Evolutionary conservation across 2,329 filamentous ascomycete species (phyloP).

Genomic region (Fusarium albidum): DNA sequence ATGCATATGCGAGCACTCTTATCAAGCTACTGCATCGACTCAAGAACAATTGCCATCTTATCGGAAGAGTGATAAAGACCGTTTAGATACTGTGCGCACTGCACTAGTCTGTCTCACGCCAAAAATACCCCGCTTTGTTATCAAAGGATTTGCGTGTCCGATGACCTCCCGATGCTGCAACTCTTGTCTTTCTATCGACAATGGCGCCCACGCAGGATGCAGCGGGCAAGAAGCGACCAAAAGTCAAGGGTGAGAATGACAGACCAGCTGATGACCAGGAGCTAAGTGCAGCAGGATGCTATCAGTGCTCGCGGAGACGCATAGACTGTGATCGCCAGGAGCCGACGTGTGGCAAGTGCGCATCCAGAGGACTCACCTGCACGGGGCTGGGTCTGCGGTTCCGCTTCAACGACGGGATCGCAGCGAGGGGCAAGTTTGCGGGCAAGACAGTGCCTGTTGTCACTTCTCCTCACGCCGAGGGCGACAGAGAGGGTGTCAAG

Average conservation of each 20-base stretch:
- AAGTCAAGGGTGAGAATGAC: slow-evolving; percentile 21
- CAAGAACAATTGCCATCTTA: too few relatives aligned
- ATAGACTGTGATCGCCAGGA: slow-evolving; percentile 37
- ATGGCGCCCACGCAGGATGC: slow-evolving; percentile 14
- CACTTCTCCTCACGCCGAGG: not conserved
- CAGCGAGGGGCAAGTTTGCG: slow-evolving; percentile 31
- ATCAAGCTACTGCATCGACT: too few relatives aligned
- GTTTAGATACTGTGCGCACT: too few relatives aligned
- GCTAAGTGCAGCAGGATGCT: slow-evolving; percentile 20
- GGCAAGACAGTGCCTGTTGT: slow-evolving; percentile 27
- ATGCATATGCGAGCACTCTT: too few relatives aligned
- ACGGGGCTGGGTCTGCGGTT: slow-evolving; percentile 33
- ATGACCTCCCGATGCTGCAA: not conserved
- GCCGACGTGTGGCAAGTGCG: slow-evolving; percentile 33
- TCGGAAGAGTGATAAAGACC: too few relatives aligned
- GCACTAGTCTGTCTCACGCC: too few relatives aligned
- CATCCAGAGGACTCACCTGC: slow-evolving; percentile 29
- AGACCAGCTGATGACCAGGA: too few relatives aligned
- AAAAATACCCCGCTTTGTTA: slow-evolving; percentile 7
- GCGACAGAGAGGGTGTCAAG: too few relatives aligned
- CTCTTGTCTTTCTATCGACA: not conserved
- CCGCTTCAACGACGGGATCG: slow-evolving; percentile 36
- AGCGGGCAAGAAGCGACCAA: slow-evolving; percentile 25
- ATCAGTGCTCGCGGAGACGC: slow-evolving; percentile 35
- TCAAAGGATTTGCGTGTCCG: slow-evolving; percentile 7